A percentile compares a stretch with the other conserved stretches of the same genome.
These are phyloP conservation scores for Aspergillus awamori DNA, from an alignment of 2,329 filamentous ascomycete species.

Conservation along the genomic window DNA sequence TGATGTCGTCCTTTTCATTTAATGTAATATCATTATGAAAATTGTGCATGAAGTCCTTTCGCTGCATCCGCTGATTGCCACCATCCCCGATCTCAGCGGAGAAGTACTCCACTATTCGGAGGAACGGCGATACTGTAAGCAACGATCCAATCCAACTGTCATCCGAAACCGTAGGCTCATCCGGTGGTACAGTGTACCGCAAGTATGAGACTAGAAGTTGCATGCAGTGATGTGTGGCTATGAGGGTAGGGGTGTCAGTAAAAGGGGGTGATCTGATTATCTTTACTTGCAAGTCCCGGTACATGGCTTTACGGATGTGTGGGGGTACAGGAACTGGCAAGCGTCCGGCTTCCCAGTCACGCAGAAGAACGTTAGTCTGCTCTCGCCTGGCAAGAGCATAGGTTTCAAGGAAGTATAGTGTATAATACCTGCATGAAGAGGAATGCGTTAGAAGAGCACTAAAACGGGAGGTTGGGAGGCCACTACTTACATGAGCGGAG, in stretches of 20 bases:
- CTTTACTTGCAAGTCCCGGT: constrained; percentile 39
- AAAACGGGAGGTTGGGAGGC: background rate
- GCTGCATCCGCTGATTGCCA: constrained; percentile 42
- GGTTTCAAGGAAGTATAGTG: constrained; percentile 45
- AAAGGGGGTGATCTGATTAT: constrained; percentile 46
- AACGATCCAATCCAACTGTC: constrained; percentile 47
- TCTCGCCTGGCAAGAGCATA: constrained; percentile 43
- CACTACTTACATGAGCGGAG: constrained; percentile 43
- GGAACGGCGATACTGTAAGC: constrained; percentile 43
- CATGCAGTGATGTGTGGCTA: constrained; percentile 48
- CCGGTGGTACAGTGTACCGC: constrained; percentile 40
- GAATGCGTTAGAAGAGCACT: constrained; percentile 1
- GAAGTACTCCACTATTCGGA: constrained; percentile 46
- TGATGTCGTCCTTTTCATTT: constrained; percentile 43
- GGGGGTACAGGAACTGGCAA: constrained; percentile 42
- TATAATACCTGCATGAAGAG: constrained; percentile 40
- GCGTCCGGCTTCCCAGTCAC: constrained; percentile 42
- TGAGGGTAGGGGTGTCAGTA: constrained; percentile 41
- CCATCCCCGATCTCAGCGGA: constrained; percentile 49
- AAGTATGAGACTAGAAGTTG: constrained; percentile 44
- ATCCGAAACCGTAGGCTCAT: constrained; percentile 33
- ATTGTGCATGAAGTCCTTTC: constrained; percentile 49
- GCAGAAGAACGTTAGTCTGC: constrained; percentile 41
- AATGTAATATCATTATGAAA: constrained; percentile 44
- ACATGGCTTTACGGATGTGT: constrained; percentile 38